These are phyloP conservation scores for Straminergon stramineum DNA, from an alignment of 225 moss, liverwort and hornwort genomes.

Conservation along the genomic window DNA sequence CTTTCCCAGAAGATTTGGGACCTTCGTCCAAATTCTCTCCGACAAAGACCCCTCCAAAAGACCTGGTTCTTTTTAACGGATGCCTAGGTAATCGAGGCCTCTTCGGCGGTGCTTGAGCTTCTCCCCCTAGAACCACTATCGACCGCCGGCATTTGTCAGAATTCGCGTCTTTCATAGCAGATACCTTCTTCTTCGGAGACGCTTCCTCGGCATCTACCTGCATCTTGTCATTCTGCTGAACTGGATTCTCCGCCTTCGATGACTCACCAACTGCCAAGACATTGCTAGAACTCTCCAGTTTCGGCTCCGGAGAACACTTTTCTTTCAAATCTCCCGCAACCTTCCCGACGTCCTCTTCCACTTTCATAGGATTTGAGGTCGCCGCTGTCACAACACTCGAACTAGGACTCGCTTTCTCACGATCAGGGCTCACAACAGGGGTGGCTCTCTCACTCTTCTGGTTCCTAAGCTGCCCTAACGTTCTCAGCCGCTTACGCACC, in stretches of 20 bases:
- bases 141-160: slow-evolving; percentile 70
- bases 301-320: background rate
- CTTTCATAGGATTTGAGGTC: background rate
- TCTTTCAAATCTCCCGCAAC: background rate
- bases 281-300: background rate
- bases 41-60: slow-evolving; percentile 46
- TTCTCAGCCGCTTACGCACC: slow-evolving; percentile 72
- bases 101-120: slow-evolving; percentile 52
- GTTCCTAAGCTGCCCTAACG: slow-evolving; percentile 64
- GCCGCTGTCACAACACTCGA: slow-evolving; percentile 8
- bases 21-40: slow-evolving; percentile 35
- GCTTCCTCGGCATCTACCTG: slow-evolving; percentile 35
- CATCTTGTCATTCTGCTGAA: slow-evolving; percentile 8
- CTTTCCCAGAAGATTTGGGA: background rate
- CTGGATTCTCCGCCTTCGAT: background rate
- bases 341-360: background rate
- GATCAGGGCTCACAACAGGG: background rate
- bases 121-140: slow-evolving; percentile 58
- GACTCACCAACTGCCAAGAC: background rate
- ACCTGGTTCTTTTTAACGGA: slow-evolving; percentile 32
- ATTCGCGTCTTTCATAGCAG: slow-evolving; percentile 41
- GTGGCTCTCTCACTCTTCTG: slow-evolving; percentile 33
- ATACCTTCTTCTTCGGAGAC: slow-evolving; percentile 32
- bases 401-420: slow-evolving; percentile 12
- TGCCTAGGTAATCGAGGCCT: slow-evolving; percentile 53